Conservation (phyloP, 192 early-diverging fungal species). For the Backusella circina region DNA sequence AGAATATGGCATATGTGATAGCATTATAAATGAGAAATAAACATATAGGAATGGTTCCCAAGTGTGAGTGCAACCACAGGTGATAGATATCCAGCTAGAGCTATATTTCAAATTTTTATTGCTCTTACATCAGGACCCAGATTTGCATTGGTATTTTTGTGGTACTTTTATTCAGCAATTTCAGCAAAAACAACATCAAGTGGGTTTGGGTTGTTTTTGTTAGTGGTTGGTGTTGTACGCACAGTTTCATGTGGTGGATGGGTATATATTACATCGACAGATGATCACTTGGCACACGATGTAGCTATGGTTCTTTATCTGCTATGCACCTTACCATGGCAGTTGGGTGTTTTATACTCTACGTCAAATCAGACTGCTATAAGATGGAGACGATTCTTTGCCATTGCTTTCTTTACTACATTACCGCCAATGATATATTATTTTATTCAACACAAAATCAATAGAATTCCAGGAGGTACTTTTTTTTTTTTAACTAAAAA, state of each 20-base stretch:
- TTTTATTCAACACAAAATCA: slow-evolving; percentile 76
- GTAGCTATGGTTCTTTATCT: slow-evolving; percentile 79
- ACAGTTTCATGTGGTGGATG: slow-evolving; percentile 79
- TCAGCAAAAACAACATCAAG: slow-evolving; percentile 15
- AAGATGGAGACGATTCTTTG: slow-evolving; percentile 53
- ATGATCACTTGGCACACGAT: slow-evolving; percentile 78
- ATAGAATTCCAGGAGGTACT: slow-evolving; percentile 63
- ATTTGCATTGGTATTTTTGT: slow-evolving; percentile 44
- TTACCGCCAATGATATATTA: slow-evolving; percentile 73
- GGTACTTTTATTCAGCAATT: slow-evolving; percentile 40
- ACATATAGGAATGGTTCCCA: slow-evolving; percentile 68
- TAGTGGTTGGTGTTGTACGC: slow-evolving; percentile 51
- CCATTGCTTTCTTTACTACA: slow-evolving; percentile 62
- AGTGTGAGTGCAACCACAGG: slow-evolving; percentile 80
- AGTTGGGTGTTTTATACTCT: slow-evolving; percentile 55
- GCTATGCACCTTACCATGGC: slow-evolving; percentile 73
- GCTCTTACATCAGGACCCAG: slow-evolving; percentile 67
- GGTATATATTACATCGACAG: slow-evolving; percentile 79
- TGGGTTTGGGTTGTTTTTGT: slow-evolving; percentile 36
- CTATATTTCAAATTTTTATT: slow-evolving; percentile 75
- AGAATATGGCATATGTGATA: not conserved
- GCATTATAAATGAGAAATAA: slow-evolving; percentile 2
- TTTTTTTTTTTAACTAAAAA: not conserved
- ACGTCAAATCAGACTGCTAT: slow-evolving; percentile 40
- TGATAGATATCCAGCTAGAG: slow-evolving; percentile 73